phyloP scores from a whole-genome alignment of 805 yeast species.

The Teunomyces pallodes region DNA sequence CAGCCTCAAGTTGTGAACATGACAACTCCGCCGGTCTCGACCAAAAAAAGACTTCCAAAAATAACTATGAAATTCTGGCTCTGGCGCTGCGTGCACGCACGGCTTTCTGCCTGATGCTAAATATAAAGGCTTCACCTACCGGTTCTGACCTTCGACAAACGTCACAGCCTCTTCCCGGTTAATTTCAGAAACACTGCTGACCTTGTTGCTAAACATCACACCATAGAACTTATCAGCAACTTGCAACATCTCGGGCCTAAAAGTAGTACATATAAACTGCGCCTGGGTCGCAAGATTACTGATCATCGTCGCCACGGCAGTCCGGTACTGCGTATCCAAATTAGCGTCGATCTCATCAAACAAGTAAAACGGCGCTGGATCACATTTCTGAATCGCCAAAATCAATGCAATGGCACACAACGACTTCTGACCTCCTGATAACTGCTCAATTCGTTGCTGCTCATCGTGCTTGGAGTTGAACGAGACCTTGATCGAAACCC shows the following conservation, averaged over 20 bases:
- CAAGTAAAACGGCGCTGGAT: constrained; percentile 94
- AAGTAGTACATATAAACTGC: constrained; percentile 95
- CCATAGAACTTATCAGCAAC: constrained; percentile 88
- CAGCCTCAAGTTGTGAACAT: background rate
- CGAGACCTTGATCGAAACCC: constrained; percentile 84
- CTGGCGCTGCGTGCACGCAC: background rate
- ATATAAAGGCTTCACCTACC: background rate
- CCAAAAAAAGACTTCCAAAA: background rate
- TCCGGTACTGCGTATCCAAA: constrained; percentile 85
- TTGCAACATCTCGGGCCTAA: constrained; percentile 87
- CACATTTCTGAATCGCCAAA: constrained; percentile 89
- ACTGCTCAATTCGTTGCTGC: constrained; percentile 82
- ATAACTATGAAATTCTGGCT: background rate
- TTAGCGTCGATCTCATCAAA: constrained; percentile 98
- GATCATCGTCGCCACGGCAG: constrained; percentile 79
- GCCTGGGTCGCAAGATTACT: constrained; percentile 62
- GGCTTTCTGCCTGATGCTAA: background rate
- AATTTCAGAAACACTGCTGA: constrained; percentile 74
- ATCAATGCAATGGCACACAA: constrained; percentile 94
- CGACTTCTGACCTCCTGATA: constrained; percentile 96
- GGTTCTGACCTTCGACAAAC: constrained; percentile 69
- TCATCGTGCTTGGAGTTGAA: constrained; percentile 85
- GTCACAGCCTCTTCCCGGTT: constrained; percentile 68
- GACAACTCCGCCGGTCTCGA: background rate
- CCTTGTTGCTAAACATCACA: constrained; percentile 78